These are phyloP conservation scores for Herpetomonas tarakana DNA, from an alignment of 208 protist genomes.

Conservation along the genomic window DNA sequence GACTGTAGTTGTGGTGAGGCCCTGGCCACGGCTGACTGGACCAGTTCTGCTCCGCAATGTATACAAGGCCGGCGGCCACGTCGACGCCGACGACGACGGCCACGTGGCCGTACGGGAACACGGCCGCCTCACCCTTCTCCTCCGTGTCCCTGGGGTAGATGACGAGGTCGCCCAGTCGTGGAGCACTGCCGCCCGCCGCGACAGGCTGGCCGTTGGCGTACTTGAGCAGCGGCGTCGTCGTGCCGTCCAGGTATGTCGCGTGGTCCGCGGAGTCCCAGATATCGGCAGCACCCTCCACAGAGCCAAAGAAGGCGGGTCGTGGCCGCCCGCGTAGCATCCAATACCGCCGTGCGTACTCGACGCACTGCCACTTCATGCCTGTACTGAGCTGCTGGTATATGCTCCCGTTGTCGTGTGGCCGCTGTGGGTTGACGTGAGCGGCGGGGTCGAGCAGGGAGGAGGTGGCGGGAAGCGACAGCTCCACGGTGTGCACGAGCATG, in stretches of 20 bases:
- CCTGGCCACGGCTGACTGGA: conserved; percentile 49
- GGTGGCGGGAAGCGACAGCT: conserved; percentile 4
- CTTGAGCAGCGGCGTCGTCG: conserved; percentile 38
- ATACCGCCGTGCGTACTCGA: conserved; percentile 86
- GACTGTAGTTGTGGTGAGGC: conserved; percentile 72
- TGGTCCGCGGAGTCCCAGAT: conserved; percentile 48
- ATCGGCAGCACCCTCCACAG: conserved; percentile 61
- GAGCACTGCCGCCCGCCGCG: conserved; percentile 21
- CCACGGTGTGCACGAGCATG: conserved; percentile 16
- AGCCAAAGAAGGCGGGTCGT: conserved; percentile 42
- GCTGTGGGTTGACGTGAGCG: background rate
- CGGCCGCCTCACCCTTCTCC: background rate
- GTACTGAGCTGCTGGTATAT: conserved; percentile 1
- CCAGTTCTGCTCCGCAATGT: conserved; percentile 88
- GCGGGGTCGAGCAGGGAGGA: background rate
- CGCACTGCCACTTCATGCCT: conserved; percentile 85
- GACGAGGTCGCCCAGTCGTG: conserved; percentile 51
- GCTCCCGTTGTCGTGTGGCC: background rate
- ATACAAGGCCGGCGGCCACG: conserved; percentile 11
- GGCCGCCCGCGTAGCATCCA: conserved; percentile 72
- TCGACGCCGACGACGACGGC: conserved; percentile 64
- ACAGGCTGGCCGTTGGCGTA: conserved; percentile 25
- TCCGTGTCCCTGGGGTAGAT: conserved; percentile 54
- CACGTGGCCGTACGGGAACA: conserved; percentile 73
- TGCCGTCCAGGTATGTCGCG: conserved; percentile 36